phyloP scores from a whole-genome alignment of 2,329 filamentous ascomycete species.

The Stachybotrys chartarum region DNA sequence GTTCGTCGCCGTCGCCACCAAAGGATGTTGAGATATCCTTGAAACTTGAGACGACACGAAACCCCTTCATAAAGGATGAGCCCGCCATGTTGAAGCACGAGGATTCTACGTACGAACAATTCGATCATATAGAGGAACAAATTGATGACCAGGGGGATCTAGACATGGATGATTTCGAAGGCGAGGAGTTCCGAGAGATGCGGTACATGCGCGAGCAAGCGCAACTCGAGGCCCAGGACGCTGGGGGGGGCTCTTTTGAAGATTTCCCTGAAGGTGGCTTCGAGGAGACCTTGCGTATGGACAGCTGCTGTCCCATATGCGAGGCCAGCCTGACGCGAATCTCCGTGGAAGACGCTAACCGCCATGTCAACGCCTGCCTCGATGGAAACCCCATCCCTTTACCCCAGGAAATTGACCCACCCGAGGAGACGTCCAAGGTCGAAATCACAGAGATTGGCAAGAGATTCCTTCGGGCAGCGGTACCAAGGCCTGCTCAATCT shows the following conservation, averaged over 20 bases:
- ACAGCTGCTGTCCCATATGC: constrained; percentile 68
- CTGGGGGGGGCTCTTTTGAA: constrained; percentile 29
- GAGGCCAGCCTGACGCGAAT: constrained; percentile 53
- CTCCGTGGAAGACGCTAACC: constrained; percentile 59
- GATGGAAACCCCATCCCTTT: constrained; percentile 69
- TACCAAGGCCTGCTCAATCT: constrained; percentile 71
- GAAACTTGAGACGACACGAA: constrained; percentile 1
- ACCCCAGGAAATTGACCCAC: constrained; percentile 16
- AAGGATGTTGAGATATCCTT: background rate
- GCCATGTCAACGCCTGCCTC: constrained; percentile 89
- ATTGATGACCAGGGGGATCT: constrained; percentile 49
- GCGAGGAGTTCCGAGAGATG: constrained; percentile 59
- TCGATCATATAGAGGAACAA: constrained; percentile 25
- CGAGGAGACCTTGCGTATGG: constrained; percentile 21
- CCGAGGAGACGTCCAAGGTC: constrained; percentile 15
- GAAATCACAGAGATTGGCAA: constrained; percentile 38
- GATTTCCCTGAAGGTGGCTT: constrained; percentile 24
- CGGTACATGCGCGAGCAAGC: constrained; percentile 72
- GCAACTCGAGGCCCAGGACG: constrained; percentile 53
- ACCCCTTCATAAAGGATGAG: background rate
- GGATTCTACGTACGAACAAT: constrained; percentile 22
- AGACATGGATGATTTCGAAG: constrained; percentile 41
- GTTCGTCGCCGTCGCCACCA: background rate
- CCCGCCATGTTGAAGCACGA: constrained; percentile 17
- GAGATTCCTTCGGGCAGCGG: constrained; percentile 58